Evolutionary conservation across 768 basidiomycete species (phyloP).

Genomic region (Austroboletus eburneus): DNA sequence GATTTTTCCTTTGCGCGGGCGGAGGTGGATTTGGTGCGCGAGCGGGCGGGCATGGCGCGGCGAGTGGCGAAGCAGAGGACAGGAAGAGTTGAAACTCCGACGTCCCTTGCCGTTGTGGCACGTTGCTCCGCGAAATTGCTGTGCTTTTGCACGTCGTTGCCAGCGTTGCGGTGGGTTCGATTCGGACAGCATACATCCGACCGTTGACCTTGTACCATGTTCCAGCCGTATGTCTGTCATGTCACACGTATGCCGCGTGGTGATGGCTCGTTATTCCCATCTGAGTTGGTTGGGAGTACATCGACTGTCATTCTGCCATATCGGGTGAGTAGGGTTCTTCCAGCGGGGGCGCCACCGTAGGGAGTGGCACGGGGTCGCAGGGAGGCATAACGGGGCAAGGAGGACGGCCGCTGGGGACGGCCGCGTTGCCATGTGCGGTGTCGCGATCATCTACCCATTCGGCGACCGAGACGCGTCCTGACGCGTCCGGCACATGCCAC

Average conservation of each 20-base stretch:
- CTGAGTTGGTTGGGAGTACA: conserved; percentile 11
- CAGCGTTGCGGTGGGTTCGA: background rate
- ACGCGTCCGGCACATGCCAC: conserved; percentile 7
- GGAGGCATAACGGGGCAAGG: background rate
- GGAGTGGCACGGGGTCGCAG: background rate
- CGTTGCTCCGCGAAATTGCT: background rate
- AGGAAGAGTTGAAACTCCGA: conserved; percentile 33
- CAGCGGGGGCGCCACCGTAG: conserved; percentile 3
- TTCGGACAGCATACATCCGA: conserved; percentile 1
- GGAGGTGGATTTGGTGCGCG: conserved; percentile 37
- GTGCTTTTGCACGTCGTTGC: too few relatives aligned
- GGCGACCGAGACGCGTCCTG: conserved; percentile 6
- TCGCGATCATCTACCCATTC: background rate
- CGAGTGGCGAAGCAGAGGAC: conserved; percentile 23
- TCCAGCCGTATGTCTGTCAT: conserved; percentile 1
- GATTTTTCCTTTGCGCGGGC: conserved; percentile 20
- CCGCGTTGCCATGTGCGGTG: background rate
- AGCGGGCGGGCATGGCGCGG: conserved; percentile 44
- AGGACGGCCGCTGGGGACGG: too few relatives aligned
- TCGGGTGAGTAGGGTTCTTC: conserved; percentile 5
- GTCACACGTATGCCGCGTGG: conserved; percentile 14
- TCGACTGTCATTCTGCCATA: conserved; percentile 9
- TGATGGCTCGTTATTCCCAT: conserved; percentile 6
- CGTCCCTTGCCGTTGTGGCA: conserved; percentile 22
- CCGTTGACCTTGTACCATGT: background rate